A percentile compares a stretch with the other conserved stretches of the same genome.
These are phyloP conservation scores for Trichophaea hybrida DNA, from an alignment of 2,329 filamentous ascomycete species.

Conservation along the genomic window DNA sequence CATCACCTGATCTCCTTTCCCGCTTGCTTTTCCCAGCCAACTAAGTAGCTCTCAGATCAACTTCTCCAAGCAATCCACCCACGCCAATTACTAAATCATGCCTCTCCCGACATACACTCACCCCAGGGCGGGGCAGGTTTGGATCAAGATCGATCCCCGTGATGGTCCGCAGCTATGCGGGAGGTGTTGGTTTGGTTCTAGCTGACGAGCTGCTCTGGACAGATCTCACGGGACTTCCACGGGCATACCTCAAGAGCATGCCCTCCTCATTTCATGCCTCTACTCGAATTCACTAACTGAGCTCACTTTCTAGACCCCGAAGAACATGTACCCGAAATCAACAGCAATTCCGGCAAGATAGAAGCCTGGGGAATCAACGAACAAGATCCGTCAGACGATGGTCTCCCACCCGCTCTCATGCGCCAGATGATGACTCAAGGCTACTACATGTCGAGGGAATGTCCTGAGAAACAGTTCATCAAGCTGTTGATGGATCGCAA, in stretches of 20 bases:
- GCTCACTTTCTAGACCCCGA: conserved; percentile 7
- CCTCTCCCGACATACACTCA: not conserved
- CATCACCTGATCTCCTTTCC: too few species aligned
- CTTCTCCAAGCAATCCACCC: too few species aligned
- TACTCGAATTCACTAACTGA: not conserved
- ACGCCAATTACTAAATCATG: too few species aligned
- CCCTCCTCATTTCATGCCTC: not conserved
- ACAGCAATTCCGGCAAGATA: not conserved
- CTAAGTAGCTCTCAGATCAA: too few species aligned
- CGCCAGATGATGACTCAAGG: not conserved
- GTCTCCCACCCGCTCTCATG: not conserved
- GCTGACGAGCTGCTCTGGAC: not conserved
- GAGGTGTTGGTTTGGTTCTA: not conserved
- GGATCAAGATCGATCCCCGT: conserved; percentile 10
- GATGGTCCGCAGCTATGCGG: not conserved
- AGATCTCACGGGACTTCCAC: conserved; percentile 4
- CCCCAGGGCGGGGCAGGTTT: not conserved
- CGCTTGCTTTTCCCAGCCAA: too few species aligned
- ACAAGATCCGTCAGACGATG: not conserved
- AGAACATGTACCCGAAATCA: not conserved
- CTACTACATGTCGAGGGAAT: not conserved
- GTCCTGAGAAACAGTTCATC: conserved; percentile 9
- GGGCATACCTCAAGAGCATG: conserved; percentile 6
- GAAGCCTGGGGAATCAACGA: conserved; percentile 11
- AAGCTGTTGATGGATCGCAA: conserved; percentile 7